phyloP scores from a whole-genome alignment of 2,329 filamentous ascomycete species.

The Monilinia fructicola region DNA sequence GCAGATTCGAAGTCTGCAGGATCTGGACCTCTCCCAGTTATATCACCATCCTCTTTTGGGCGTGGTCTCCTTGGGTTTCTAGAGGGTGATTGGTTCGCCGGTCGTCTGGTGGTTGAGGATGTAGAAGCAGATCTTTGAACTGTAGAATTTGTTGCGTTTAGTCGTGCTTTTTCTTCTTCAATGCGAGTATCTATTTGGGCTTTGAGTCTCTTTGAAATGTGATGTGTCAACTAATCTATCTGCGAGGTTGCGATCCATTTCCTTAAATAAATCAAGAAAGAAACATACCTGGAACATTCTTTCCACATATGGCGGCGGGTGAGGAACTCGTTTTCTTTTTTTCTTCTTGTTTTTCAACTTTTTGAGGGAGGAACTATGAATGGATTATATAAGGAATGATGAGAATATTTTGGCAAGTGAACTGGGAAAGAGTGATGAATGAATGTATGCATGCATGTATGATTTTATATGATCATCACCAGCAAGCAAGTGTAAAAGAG shows the following conservation, averaged over 20 bases:
- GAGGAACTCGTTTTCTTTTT: slow-evolving; percentile 21
- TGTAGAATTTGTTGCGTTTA: slow-evolving; percentile 45
- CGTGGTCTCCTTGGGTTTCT: slow-evolving; percentile 34
- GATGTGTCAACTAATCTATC: slow-evolving; percentile 18
- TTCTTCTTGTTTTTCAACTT: background rate
- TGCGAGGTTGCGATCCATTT: slow-evolving; percentile 14
- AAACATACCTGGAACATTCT: slow-evolving; percentile 41
- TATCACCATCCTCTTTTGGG: slow-evolving; percentile 37
- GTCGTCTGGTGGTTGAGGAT: slow-evolving; percentile 32
- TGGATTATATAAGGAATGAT: slow-evolving; percentile 17
- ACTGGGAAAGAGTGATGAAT: too few relatives aligned
- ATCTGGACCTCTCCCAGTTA: slow-evolving; percentile 55
- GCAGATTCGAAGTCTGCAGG: slow-evolving; percentile 84
- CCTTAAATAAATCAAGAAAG: background rate
- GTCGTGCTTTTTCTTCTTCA: slow-evolving; percentile 83
- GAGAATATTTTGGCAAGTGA: background rate
- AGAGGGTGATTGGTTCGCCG: slow-evolving; percentile 36
- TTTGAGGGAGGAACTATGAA: slow-evolving; percentile 15
- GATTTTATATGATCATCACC: too few relatives aligned
- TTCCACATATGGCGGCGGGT: slow-evolving; percentile 30
- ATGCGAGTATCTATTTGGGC: slow-evolving; percentile 84
- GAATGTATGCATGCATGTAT: too few relatives aligned
- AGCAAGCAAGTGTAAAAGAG: too few relatives aligned
- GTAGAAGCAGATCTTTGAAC: slow-evolving; percentile 47
- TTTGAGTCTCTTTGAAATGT: slow-evolving; percentile 65